Percentiles rank a stretch among this genome's conserved stretches.
Conservation (phyloP, 2,329 filamentous ascomycete species). For the Aspergillus uvarum region DNA sequence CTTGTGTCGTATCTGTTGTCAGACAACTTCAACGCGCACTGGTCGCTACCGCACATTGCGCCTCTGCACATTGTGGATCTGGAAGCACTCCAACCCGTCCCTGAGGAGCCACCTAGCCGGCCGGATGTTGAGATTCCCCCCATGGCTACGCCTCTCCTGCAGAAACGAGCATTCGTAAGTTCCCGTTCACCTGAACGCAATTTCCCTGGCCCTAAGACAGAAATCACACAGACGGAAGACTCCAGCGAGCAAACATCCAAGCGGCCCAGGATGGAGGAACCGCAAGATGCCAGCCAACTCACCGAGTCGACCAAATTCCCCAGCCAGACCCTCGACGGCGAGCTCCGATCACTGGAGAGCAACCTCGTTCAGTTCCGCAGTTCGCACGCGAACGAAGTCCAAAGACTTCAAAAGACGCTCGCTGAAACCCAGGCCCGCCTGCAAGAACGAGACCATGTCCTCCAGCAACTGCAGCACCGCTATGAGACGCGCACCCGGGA, state of each 20-base stretch:
- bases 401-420: constrained; percentile 31
- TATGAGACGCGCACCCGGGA: constrained; percentile 44
- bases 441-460: constrained; percentile 33
- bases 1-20: constrained; percentile 35
- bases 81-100: constrained; percentile 24
- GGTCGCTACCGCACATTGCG: constrained; percentile 41
- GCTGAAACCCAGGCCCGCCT: constrained; percentile 28
- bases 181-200: not conserved
- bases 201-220: constrained; percentile 14
- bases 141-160: constrained; percentile 10
- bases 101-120: constrained; percentile 10
- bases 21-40: constrained; percentile 37
- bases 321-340: constrained; percentile 32
- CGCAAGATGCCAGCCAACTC: constrained; percentile 39
- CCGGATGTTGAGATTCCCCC: not conserved
- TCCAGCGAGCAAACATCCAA: constrained; percentile 33
- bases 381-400: constrained; percentile 32
- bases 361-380: constrained; percentile 33
- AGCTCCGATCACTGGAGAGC: constrained; percentile 30
- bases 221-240: constrained; percentile 33
- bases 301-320: constrained; percentile 35
- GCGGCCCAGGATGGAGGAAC: constrained; percentile 37
- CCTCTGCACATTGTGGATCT: constrained; percentile 35
- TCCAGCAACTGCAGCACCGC: constrained; percentile 43
- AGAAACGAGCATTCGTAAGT: constrained; percentile 37